Conservation (phyloP, 805 yeast species). For the Saccharomycopsis babjevae region DNA sequence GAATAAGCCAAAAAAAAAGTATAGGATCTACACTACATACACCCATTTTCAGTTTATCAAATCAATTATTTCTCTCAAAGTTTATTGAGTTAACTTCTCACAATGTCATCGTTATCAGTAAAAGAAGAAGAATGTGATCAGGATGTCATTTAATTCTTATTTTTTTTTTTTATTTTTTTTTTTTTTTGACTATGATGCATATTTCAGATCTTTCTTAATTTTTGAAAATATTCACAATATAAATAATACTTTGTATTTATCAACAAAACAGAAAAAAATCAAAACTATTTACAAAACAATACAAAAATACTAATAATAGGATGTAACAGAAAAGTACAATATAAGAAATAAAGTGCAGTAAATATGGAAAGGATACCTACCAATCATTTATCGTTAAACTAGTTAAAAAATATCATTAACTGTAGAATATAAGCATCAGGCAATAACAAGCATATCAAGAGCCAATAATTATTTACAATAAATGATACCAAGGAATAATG, state of each 20-base stretch:
- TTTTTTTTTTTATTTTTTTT: neutral
- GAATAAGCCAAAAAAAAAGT: too few species aligned
- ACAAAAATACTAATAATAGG: neutral
- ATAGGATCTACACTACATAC: too few species aligned
- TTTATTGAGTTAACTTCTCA: neutral
- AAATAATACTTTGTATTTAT: neutral
- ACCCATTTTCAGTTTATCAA: neutral
- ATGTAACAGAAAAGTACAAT: too few species aligned
- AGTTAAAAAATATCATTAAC: too few species aligned
- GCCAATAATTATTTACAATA: too few species aligned
- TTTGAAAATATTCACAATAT: too few species aligned
- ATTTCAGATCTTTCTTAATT: neutral
- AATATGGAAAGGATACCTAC: too few species aligned
- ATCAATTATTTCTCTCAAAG: neutral
- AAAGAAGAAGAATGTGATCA: neutral
- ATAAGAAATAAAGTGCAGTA: too few species aligned
- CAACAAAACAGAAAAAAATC: neutral
- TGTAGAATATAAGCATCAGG: too few species aligned
- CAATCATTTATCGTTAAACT: too few species aligned
- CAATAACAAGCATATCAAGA: too few species aligned
- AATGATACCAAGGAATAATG: too few species aligned
- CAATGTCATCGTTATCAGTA: neutral
- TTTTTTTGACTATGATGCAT: neutral
- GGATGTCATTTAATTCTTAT: neutral
- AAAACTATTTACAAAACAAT: neutral